A percentile compares a stretch with the other conserved stretches of the same genome.
phyloP scores from a whole-genome alignment of 2,329 filamentous ascomycete species.

The Xylaria hypoxylon region DNA sequence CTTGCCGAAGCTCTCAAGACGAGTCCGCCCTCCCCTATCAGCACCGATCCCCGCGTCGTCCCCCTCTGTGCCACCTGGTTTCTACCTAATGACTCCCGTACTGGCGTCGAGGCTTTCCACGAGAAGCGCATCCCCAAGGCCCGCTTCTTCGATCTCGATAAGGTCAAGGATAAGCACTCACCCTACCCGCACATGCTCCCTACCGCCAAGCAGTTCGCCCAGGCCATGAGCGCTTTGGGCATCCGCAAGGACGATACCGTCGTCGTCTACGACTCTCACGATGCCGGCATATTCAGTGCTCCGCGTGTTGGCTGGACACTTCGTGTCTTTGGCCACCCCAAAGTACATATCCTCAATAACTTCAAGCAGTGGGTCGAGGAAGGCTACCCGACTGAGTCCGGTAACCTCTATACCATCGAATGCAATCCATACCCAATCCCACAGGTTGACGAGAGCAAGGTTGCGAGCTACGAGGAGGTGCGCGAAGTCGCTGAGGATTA shows the following conservation, averaged over 20 bases:
- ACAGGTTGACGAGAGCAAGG: constrained; percentile 69
- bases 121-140: constrained; percentile 87
- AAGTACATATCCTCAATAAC: constrained; percentile 93
- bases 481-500: constrained; percentile 79
- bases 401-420: constrained; percentile 75
- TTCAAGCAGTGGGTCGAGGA: constrained; percentile 93
- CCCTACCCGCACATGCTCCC: constrained; percentile 98
- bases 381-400: constrained; percentile 84
- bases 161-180: constrained; percentile 85
- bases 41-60: constrained; percentile 83
- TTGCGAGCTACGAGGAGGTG: constrained; percentile 85
- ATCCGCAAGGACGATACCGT: constrained; percentile 89
- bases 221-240: constrained; percentile 88
- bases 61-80: constrained; percentile 97
- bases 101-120: constrained; percentile 83
- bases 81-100: constrained; percentile 88
- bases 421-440: constrained; percentile 74
- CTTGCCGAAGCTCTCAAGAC: constrained; percentile 83
- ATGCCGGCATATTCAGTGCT: constrained; percentile 93
- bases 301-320: constrained; percentile 95
- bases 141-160: constrained; percentile 96
- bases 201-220: constrained; percentile 80
- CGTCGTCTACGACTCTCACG: constrained; percentile 92
- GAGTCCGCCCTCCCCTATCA: constrained; percentile 82
- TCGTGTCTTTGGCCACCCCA: constrained; percentile 86